Percentiles rank a stretch among this genome's conserved stretches.
Evolutionary conservation across 352 stramenopile species (phyloP).

Genomic region (Pythium pectinolyticum): DNA sequence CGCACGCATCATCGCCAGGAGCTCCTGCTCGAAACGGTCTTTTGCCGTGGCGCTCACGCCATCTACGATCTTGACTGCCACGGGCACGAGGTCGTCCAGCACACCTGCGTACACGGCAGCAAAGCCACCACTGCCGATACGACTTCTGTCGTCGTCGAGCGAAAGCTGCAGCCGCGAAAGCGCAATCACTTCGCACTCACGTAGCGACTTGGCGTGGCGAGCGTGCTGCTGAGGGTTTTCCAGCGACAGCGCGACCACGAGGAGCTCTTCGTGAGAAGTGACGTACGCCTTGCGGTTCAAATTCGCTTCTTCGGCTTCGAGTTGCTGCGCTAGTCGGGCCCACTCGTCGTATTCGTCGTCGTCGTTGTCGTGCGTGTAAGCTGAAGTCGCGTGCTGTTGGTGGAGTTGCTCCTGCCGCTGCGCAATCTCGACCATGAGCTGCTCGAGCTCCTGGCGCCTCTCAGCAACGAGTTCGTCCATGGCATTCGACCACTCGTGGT

Average conservation of each 20-base stretch:
- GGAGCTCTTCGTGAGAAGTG: neutral
- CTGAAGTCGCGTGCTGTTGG: neutral
- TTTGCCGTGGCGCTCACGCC: neutral
- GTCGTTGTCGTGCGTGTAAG: neutral
- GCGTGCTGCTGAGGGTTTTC: neutral
- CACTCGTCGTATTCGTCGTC: constrained; percentile 1
- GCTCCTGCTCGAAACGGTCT: constrained; percentile 1
- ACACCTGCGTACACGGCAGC: constrained; percentile 1
- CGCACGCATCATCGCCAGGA: constrained; percentile 6
- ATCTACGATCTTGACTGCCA: constrained; percentile 9
- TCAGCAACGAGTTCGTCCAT: too few species aligned
- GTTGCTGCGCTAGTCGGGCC: neutral
- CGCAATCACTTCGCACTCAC: neutral
- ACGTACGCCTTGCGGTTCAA: constrained; percentile 6
- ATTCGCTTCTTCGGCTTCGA: constrained; percentile 6
- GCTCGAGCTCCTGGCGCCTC: too few species aligned
- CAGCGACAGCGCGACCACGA: neutral
- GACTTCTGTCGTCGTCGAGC: neutral
- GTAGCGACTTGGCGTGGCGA: neutral
- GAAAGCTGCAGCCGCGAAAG: neutral
- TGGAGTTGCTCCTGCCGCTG: neutral
- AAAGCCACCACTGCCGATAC: constrained; percentile 5
- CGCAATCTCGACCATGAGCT: too few species aligned
- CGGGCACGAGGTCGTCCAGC: neutral
- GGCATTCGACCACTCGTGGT: too few species aligned